Base-by-base conservation (phyloP, 2,329 filamentous ascomycete species). In the Whalleya microplaca region DNA sequence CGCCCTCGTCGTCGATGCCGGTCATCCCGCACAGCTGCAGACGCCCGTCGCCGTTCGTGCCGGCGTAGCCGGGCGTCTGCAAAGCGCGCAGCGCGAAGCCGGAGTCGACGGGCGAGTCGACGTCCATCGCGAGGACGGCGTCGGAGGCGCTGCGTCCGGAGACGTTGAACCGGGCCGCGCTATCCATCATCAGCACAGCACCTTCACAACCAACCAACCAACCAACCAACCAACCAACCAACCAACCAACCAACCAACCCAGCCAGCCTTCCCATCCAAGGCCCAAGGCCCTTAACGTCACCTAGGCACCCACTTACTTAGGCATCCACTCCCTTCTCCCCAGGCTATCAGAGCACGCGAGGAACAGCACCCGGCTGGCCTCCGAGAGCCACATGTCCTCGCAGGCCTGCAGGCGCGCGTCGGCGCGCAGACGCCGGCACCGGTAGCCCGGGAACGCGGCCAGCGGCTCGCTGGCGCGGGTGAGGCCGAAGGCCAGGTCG, bases 351-450 rank as follows among this genome's bases (percentile, higher is more conserved):
- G 68, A 68, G 56, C 70, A 72, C 8, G 68, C 69, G 5, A 72
- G 64, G 48, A 71, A 72, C 9, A 72, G 56, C 43, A 67, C 62
- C 12, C 69, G 61, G n/a, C 66, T 69, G 19, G 56, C 27, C 48
- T 71, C 67, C 14, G 66, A 70, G 1, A 72, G 48, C 69, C 67
- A 72, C 68, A 72, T 69, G 42, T 72, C 70, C 59, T 72, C 70
- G 59, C 69, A 72, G 2, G 64, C 65, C 41, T 69, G 62, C 20
- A 72, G 55, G 19, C 53, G 55, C n/a, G 61, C 55, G 42, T 72
- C 47, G 32, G 14, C 7, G 18, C 65, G 45, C 14, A 72, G 65
- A 23, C 69, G 64, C 2, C 64, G 69, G 45, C 69, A 72, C 9
- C 58, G 56, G 57, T 71, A 70, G 9, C 3, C 7, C 19, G 68